phyloP scores from a whole-genome alignment of 306 rosid genomes.

The Vicia faba region DNA sequence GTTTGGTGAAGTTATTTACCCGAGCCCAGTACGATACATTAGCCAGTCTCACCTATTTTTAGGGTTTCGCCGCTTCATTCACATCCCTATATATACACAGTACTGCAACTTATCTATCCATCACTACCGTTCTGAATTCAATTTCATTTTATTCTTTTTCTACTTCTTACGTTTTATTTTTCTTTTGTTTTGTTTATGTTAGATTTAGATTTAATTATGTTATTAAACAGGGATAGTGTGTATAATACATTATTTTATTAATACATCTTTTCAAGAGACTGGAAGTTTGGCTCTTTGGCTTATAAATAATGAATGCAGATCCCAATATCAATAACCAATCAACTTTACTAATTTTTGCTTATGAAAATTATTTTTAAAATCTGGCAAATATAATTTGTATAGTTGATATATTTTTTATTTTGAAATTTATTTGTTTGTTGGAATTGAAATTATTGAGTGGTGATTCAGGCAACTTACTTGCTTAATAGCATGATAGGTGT shows the following conservation, averaged over 20 bases:
- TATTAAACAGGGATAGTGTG: conserved; percentile 69
- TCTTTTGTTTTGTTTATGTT: too few species aligned
- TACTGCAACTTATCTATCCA: too few species aligned
- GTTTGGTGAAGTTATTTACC: too few species aligned
- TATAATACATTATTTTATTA: conserved; percentile 49
- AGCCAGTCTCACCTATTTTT: too few species aligned
- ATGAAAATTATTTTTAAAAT: background rate
- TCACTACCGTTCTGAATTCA: too few species aligned
- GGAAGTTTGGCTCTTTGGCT: conserved; percentile 17
- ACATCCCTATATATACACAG: too few species aligned
- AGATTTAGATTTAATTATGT: background rate
- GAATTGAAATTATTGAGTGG: background rate
- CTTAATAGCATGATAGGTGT: conserved; percentile 49
- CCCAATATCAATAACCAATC: background rate
- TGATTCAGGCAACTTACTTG: conserved; percentile 56
- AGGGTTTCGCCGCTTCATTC: too few species aligned
- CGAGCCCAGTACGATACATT: too few species aligned
- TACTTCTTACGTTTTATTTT: too few species aligned
- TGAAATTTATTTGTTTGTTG: background rate
- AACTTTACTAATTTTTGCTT: background rate
- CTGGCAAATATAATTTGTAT: background rate
- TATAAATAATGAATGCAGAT: conserved; percentile 13
- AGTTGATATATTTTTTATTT: background rate
- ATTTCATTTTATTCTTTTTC: too few species aligned
- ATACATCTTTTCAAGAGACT: background rate